Percentiles rank a stretch among this genome's conserved stretches.
These are phyloP conservation scores for Solanum bukasovii DNA, from an alignment of 257 asterid genomes.

Conservation along the genomic window DNA sequence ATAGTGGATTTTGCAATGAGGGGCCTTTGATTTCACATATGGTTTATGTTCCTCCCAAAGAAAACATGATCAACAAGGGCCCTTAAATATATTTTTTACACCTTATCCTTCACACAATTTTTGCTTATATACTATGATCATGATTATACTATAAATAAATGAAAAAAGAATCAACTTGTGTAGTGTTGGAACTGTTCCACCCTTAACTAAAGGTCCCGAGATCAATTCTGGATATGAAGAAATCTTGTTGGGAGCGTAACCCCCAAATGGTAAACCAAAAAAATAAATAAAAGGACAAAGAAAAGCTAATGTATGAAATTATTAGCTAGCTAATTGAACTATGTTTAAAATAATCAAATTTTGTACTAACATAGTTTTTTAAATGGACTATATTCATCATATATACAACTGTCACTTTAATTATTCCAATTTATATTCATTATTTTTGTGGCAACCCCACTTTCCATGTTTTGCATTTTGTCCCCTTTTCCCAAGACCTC, in stretches of 20 bases:
- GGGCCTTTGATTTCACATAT: conserved; percentile 13
- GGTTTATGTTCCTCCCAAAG: conserved; percentile 24
- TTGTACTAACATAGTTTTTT: background rate
- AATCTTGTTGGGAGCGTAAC: background rate
- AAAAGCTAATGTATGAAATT: background rate
- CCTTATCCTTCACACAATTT: background rate
- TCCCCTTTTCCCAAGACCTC: background rate
- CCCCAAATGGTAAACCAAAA: too few relatives aligned
- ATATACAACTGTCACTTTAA: background rate
- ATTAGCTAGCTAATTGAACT: background rate
- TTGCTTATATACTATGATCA: background rate
- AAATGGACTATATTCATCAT: conserved; percentile 2
- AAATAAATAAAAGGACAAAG: background rate
- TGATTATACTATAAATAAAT: background rate
- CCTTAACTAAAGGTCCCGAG: rapidly evolving
- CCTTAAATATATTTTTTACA: background rate
- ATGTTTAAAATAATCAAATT: background rate
- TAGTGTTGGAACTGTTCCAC: too few relatives aligned
- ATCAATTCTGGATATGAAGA: too few relatives aligned
- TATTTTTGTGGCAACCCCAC: background rate
- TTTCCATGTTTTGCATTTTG: background rate
- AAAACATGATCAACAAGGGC: conserved; percentile 12
- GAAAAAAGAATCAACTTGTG: too few relatives aligned
- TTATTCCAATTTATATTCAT: background rate
- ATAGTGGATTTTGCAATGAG: conserved; percentile 5